Conservation (phyloP, 2,329 filamentous ascomycete genomes). For the Fusarium temperatum region DNA sequence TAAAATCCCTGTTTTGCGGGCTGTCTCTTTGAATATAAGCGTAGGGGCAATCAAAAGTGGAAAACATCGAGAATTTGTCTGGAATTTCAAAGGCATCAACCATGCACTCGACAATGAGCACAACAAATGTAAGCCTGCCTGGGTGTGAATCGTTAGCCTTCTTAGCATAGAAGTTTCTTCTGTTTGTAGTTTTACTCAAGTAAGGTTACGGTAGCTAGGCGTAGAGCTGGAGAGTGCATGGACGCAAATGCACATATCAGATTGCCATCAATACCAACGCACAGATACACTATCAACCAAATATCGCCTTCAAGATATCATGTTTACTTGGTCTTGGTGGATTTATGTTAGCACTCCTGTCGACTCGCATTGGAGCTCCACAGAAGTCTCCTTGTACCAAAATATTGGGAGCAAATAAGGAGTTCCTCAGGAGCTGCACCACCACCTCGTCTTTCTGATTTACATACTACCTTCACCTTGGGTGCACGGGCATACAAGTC, state of each 20-base stretch:
- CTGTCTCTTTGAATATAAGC: too few relatives aligned
- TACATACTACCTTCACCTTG: not conserved
- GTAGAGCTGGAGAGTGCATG: fast-evolving
- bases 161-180: fast-evolving
- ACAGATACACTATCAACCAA: not conserved
- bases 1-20: not conserved
- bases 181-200: fast-evolving
- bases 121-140: not conserved
- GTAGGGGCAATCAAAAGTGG: not conserved
- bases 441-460: not conserved
- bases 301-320: not conserved
- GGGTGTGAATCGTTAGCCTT: fast-evolving
- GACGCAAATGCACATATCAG: not conserved
- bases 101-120: not conserved
- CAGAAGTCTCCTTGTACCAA: fast-evolving
- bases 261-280: not conserved
- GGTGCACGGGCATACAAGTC: not conserved
- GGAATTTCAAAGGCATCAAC: not conserved
- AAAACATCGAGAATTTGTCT: not conserved
- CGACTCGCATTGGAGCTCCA: not conserved
- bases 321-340: fast-evolving
- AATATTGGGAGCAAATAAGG: not conserved
- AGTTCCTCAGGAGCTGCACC: not conserved
- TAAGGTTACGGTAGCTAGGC: fast-evolving
- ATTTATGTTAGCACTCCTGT: fast-evolving